phyloP scores from a whole-genome alignment of 805 yeast genomes.

The Yamadazyma philogaea region DNA sequence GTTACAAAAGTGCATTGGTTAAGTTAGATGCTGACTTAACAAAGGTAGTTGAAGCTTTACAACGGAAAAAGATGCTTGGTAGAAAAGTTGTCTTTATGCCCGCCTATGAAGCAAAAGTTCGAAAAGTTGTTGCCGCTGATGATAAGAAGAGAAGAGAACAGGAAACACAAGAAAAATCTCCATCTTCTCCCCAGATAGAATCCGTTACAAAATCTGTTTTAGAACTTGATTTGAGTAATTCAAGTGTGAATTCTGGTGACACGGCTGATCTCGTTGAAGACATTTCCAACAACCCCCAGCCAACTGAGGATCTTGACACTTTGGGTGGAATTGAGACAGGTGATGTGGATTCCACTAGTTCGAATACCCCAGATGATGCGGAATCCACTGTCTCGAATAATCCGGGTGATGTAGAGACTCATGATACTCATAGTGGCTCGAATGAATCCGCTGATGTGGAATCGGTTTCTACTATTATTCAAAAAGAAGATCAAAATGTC shows the following conservation, averaged over 20 bases:
- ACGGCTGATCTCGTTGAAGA: too few relatives aligned
- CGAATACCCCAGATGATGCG: too few relatives aligned
- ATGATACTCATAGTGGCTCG: not conserved
- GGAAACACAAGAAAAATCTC: not conserved
- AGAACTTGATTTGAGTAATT: not conserved
- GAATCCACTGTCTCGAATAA: too few relatives aligned
- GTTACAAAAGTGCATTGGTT: constrained; percentile 30
- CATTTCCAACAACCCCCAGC: not conserved
- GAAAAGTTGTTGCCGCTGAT: constrained; percentile 39
- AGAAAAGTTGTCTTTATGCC: constrained; percentile 34
- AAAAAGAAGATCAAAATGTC: not conserved
- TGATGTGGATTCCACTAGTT: too few relatives aligned
- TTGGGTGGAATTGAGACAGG: too few relatives aligned
- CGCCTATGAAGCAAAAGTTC: constrained; percentile 42
- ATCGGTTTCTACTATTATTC: not conserved
- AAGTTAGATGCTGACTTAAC: constrained; percentile 51
- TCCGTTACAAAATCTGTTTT: not conserved
- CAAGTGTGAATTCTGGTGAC: too few relatives aligned
- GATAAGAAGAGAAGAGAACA: not conserved
- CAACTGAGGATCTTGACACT: not conserved
- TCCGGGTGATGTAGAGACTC: too few relatives aligned
- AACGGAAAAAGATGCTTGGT: constrained; percentile 29
- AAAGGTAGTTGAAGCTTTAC: constrained; percentile 41
- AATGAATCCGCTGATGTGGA: not conserved
- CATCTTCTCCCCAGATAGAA: not conserved